Evolutionary conservation across 345 rosid species (phyloP), one percentile per base, ranked within the genome.

Genomic region (Firmiana major): DNA sequence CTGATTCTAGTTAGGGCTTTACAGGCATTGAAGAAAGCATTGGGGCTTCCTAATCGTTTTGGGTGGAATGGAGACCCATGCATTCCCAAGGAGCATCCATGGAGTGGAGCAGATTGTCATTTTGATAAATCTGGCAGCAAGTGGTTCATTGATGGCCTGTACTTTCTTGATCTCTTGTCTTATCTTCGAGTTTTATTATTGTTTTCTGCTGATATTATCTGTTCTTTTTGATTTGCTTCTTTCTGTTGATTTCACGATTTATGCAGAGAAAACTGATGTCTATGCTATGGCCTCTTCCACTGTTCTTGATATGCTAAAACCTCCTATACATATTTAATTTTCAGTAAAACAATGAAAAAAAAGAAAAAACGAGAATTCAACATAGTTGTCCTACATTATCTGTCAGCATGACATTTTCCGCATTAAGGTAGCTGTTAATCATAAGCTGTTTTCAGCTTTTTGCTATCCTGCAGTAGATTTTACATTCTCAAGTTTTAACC

Each of bases 41-140:
- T 97, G 81, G 93, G 80, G 28, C 98, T 97, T 90, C 98, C 99
- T 36, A 84, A 81, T 74, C 91, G 97, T 79, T 84, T 97, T 79
- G 99, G 98, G 73, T 97, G 99, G 99, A 94, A 97, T 83, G 99
- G 98, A 60, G 99, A 97, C 80, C 99, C 99, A n/a, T 97, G 99
- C 84, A 97, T 97, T 84, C 99, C 99, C 59, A 89, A 91, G 70
- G 94, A 97, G 85, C 99, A 97, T 88, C 99, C 99, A 54, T 97
- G 99, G 99, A 90, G 82, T 70, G 99, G 99, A 82, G 92, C 89
- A 77, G 93, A 92, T 80, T 96, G 99, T 85, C 93, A 85, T 45
- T 82, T 88, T 16, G 89, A 96, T 85, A 84, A 74, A 73, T 82
- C 88, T 77, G 85, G 85, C 84, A 78, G 83, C 84, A 89, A 85